phyloP scores from a whole-genome alignment of 1,139 yeast species.

The Oligophagozyma castellii region DNA sequence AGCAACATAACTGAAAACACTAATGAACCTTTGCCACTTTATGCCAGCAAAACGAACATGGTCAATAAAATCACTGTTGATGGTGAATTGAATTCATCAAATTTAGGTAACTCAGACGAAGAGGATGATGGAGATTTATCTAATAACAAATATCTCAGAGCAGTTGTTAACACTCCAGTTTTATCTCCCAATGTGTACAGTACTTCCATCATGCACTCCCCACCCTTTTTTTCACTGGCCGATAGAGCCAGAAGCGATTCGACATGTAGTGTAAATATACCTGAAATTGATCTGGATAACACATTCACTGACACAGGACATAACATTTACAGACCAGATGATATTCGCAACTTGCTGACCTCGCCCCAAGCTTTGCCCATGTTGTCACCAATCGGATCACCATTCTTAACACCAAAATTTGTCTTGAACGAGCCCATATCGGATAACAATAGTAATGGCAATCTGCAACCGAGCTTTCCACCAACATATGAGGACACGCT shows the following conservation, averaged over 20 bases:
- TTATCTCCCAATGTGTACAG: slow-evolving; percentile 41
- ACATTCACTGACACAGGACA: too few relatives aligned
- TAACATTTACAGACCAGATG: slow-evolving; percentile 46
- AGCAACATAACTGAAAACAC: slow-evolving; percentile 4
- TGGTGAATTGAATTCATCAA: slow-evolving; percentile 3
- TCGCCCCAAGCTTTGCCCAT: slow-evolving; percentile 48
- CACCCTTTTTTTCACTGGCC: neutral
- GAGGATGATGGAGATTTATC: slow-evolving; percentile 17
- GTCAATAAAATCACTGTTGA: slow-evolving; percentile 3
- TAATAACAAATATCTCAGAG: slow-evolving; percentile 27
- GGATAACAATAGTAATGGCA: too few relatives aligned
- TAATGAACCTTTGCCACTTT: neutral
- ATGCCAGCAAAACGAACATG: slow-evolving; percentile 1
- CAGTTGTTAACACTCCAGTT: slow-evolving; percentile 27
- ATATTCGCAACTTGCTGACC: slow-evolving; percentile 30
- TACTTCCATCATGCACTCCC: slow-evolving; percentile 22
- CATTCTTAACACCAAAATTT: slow-evolving; percentile 13
- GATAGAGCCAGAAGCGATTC: slow-evolving; percentile 5
- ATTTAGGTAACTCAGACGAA: neutral
- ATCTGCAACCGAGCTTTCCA: slow-evolving; percentile 27
- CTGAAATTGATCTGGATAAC: neutral
- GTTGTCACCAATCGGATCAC: slow-evolving; percentile 24
- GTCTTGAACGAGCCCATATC: slow-evolving; percentile 1
- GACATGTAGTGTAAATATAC: neutral
- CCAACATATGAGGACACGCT: slow-evolving; percentile 24